Conservation (phyloP, 441 rosid genomes). For the Geranium incanum region DNA sequence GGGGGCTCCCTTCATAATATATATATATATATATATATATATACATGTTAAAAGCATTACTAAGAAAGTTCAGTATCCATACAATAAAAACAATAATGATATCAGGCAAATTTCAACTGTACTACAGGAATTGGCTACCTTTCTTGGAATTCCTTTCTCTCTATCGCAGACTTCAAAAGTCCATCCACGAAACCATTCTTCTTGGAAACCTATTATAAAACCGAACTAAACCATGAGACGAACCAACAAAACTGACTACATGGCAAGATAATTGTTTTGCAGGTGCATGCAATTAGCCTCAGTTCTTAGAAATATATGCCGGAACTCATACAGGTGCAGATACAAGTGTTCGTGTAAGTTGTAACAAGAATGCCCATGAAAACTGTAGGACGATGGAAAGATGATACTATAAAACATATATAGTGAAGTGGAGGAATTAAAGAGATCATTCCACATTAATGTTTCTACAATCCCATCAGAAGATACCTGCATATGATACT, state of each 20-base stretch:
- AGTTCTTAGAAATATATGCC: background rate
- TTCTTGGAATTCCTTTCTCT: constrained; percentile 55
- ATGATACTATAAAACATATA: constrained; percentile 4
- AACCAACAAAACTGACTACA: background rate
- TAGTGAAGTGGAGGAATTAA: constrained; percentile 1
- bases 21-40: background rate
- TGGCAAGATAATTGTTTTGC: background rate
- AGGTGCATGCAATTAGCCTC: background rate
- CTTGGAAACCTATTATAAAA: constrained; percentile 47
- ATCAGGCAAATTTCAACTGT: constrained; percentile 6
- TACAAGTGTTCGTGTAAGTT: background rate
- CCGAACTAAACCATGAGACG: constrained; percentile 17
- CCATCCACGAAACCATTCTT: constrained; percentile 50
- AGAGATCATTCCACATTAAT: constrained; percentile 13
- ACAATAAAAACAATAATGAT: background rate
- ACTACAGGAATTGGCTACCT: constrained; percentile 39
- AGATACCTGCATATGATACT: constrained; percentile 55
- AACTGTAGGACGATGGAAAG: background rate
- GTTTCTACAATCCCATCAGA: background rate
- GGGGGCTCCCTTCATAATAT: too few relatives aligned
- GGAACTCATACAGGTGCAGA: background rate
- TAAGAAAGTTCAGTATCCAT: background rate
- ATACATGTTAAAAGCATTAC: constrained; percentile 4
- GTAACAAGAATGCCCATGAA: background rate
- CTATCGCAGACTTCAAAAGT: constrained; percentile 49